phyloP scores from a whole-genome alignment of 495 filamentous ascomycete species.

The Annulohypoxylon maeteangense region DNA sequence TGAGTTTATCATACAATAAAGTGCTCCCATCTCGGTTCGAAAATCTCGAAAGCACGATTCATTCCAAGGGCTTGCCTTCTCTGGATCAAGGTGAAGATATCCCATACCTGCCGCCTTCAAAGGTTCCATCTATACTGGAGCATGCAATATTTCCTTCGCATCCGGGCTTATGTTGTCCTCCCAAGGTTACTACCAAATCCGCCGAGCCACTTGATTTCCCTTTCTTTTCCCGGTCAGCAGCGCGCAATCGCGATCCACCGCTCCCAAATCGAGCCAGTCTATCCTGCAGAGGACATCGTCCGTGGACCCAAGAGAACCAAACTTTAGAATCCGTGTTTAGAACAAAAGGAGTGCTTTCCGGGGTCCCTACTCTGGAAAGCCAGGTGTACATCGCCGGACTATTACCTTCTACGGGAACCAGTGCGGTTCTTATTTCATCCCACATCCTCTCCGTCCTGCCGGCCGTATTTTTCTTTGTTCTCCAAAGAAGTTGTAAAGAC shows the following conservation, averaged over 20 bases:
- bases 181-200: slow-evolving; percentile 41
- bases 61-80: slow-evolving; percentile 26
- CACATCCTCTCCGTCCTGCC: slow-evolving; percentile 28
- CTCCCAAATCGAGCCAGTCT: slow-evolving; percentile 38
- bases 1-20: slow-evolving; percentile 36
- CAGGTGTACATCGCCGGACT: slow-evolving; percentile 32
- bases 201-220: slow-evolving; percentile 42
- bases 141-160: slow-evolving; percentile 42
- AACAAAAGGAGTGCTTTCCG: slow-evolving; percentile 28
- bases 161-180: slow-evolving; percentile 39
- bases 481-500: slow-evolving; percentile 32
- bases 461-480: slow-evolving; percentile 36
- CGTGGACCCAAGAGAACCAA: slow-evolving; percentile 39
- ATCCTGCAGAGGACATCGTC: slow-evolving; percentile 37
- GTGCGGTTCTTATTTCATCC: slow-evolving; percentile 40
- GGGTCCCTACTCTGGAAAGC: slow-evolving; percentile 27
- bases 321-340: slow-evolving; percentile 37
- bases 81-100: slow-evolving; percentile 35
- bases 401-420: slow-evolving; percentile 33
- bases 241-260: slow-evolving; percentile 40
- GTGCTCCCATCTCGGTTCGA: slow-evolving; percentile 24
- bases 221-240: slow-evolving; percentile 42
- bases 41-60: slow-evolving; percentile 18
- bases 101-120: slow-evolving; percentile 25
- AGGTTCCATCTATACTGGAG: slow-evolving; percentile 38